These are phyloP conservation scores for Umbilicaria muhlenbergii DNA, from an alignment of 495 filamentous ascomycete genomes.

Conservation along the genomic window DNA sequence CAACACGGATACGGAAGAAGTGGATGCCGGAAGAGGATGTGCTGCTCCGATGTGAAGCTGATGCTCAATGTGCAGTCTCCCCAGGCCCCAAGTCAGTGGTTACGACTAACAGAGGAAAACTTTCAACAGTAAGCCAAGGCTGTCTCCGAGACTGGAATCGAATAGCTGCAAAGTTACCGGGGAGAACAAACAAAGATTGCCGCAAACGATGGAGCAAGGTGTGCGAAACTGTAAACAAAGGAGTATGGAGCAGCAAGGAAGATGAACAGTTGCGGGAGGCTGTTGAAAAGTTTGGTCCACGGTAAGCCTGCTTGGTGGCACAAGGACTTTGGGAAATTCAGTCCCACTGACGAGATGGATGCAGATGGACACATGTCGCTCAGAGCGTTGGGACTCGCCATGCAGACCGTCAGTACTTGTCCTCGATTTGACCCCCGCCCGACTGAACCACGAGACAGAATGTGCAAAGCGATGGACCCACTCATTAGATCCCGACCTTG, in stretches of 20 bases:
- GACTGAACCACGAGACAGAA: not conserved
- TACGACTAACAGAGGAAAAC: no score
- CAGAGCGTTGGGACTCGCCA: not conserved
- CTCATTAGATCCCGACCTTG: not conserved
- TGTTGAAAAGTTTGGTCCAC: conserved; percentile 8
- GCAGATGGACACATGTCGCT: conserved; percentile 2
- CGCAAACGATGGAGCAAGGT: conserved; percentile 8
- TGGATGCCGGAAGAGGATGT: no score
- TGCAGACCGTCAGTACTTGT: not conserved
- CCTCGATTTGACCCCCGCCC: not conserved
- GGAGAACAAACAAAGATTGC: conserved; percentile 9
- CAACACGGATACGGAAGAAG: no score
- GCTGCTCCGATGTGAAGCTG: no score
- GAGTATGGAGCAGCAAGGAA: conserved; percentile 13
- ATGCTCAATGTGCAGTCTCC: no score
- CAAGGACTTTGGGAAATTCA: not conserved
- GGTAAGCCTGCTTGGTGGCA: not conserved
- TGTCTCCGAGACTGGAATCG: no score
- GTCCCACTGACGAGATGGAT: not conserved
- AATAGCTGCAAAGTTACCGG: conserved; percentile 4
- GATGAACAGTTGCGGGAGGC: conserved; percentile 15
- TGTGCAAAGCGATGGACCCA: conserved; percentile 2
- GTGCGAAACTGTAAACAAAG: conserved; percentile 5
- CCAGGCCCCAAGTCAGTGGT: no score
- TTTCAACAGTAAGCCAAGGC: no score